Conservation (phyloP, 2,329 filamentous ascomycete genomes). For the Xenoacremonium recifei region DNA sequence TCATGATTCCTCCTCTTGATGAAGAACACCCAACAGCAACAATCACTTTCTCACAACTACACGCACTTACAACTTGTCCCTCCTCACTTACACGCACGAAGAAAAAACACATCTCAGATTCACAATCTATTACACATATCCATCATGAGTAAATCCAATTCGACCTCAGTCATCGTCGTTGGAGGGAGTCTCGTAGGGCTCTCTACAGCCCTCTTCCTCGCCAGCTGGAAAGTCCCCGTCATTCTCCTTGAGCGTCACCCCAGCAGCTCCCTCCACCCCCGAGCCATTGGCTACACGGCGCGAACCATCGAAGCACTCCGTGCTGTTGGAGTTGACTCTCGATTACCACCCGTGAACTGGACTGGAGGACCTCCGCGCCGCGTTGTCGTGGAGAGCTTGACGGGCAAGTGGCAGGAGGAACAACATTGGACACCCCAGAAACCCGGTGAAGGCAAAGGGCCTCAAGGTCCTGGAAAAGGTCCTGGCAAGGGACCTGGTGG, state of each 20-base stretch:
- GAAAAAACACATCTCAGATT: neutral
- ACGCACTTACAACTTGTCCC: neutral
- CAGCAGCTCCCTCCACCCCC: constrained; percentile 34
- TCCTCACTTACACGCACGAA: neutral
- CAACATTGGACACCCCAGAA: constrained; percentile 18
- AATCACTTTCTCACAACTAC: neutral
- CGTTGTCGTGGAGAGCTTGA: constrained; percentile 17
- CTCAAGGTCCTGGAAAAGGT: constrained; percentile 1
- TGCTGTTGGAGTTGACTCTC: constrained; percentile 22
- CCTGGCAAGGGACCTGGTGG: neutral
- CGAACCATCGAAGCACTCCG: constrained; percentile 38
- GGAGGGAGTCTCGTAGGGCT: constrained; percentile 40
- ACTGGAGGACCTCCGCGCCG: constrained; percentile 20
- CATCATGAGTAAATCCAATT: constrained; percentile 2
- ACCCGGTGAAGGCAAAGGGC: constrained; percentile 1
- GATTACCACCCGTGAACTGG: constrained; percentile 8
- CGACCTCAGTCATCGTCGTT: constrained; percentile 33
- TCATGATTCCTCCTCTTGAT: neutral
- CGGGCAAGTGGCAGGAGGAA: constrained; percentile 20
- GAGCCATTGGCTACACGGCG: constrained; percentile 34
- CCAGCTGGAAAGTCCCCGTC: constrained; percentile 27
- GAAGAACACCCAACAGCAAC: neutral
- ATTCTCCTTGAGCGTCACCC: constrained; percentile 38
- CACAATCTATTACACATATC: neutral
- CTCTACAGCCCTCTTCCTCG: constrained; percentile 35